Evolutionary conservation across 495 filamentous ascomycete species (phyloP), one percentile per base, ranked within the genome.

Genomic region (Bacidia gigantensis): DNA sequence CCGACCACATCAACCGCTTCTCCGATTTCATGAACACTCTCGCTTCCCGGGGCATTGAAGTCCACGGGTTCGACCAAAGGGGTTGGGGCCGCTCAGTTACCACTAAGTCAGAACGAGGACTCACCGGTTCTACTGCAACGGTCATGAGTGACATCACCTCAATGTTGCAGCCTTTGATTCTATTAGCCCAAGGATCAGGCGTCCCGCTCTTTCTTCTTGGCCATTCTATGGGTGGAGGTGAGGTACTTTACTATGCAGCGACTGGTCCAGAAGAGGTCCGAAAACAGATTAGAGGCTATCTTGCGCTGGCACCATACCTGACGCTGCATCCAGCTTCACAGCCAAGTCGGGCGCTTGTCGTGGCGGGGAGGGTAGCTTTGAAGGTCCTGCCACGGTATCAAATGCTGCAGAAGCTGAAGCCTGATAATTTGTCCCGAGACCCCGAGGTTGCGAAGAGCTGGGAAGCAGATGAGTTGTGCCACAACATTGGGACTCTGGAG

Each of bases 151-250:
- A 95, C 68, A 81, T 95, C 54, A 82, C 78, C 26, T 77, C 79
- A 23, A 79, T 94, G 63, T 69, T 88, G 48, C 58, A 69, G 18
- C 57, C 66, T 22, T 64, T 72, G 49, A 62, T 74, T 11, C 64
- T 64, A 11, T 42, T 40, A 40, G 58, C 51, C 14, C 41, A 56
- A 44, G 56, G 52, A 49, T 46, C 61, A 11, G 57, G 60, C 3
- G 58, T 75, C 3, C 87, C 89, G 0, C 63, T 90, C 18, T 95
- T 95, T 67, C 73, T 95, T n/a, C 77, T 87, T 64, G 88, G 88
- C 47, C 88, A 94, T 67, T 86, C 81, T 35, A 87, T 83, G 81
- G 89, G 89, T 62, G 89, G 89, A 43, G 84, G 75, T 14, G 69
- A 88, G 58, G 77, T 80, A 12, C 67, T 89, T 11, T 65, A 65